These are phyloP conservation scores for Anisodus tanguticus DNA, from an alignment of 257 asterid genomes.

Conservation along the genomic window DNA sequence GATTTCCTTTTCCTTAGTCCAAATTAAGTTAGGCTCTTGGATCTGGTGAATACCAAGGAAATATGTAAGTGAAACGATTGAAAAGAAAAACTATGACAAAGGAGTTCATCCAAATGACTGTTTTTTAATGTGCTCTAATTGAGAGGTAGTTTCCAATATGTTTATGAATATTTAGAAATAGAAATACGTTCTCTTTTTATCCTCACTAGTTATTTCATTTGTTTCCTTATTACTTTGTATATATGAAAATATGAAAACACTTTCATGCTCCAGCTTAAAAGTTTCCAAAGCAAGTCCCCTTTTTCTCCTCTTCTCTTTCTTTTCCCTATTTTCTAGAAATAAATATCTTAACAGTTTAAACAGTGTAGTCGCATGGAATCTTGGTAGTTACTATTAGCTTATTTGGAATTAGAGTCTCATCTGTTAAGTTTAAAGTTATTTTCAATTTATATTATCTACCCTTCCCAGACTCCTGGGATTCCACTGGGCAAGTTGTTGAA, in stretches of 20 bases:
- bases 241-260: constrained; percentile 43
- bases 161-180: neutral
- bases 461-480: no score
- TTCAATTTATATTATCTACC: neutral
- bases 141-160: constrained; percentile 1
- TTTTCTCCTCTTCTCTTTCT: neutral
- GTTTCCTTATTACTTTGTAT: constrained; percentile 37
- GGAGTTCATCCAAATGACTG: neutral
- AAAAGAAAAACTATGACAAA: neutral
- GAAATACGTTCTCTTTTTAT: neutral
- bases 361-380: neutral
- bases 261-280: constrained; percentile 36
- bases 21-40: neutral
- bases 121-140: neutral
- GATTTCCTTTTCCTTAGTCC: neutral
- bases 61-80: neutral
- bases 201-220: constrained; percentile 5
- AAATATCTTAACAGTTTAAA: neutral
- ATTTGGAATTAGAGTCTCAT: neutral
- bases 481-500: neutral
- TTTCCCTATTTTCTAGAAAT: neutral
- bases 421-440: neutral
- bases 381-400: neutral
- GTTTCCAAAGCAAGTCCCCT: neutral
- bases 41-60: neutral